A percentile compares a stretch with the other conserved stretches of the same genome.
Conservation (phyloP, 805 yeast genomes). For the Candida coleopterorum region DNA sequence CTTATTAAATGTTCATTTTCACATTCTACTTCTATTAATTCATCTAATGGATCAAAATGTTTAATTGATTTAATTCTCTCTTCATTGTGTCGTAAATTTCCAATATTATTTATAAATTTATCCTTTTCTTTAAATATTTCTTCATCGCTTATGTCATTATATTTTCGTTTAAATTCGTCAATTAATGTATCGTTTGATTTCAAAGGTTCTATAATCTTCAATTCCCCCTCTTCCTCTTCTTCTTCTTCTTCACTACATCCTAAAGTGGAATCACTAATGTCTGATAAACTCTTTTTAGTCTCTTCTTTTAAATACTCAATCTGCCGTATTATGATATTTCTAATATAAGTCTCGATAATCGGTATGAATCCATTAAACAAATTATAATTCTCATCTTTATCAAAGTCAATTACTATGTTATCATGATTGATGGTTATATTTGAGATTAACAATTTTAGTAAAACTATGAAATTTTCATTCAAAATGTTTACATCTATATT, state of each 20-base stretch:
- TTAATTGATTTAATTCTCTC: not conserved
- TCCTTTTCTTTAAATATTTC: not conserved
- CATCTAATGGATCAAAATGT: slow-evolving; percentile 2
- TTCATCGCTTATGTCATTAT: slow-evolving; percentile 7
- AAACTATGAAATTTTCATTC: slow-evolving; percentile 32
- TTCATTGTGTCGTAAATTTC: slow-evolving; percentile 30
- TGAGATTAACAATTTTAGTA: slow-evolving; percentile 19
- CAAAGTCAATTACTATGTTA: slow-evolving; percentile 19
- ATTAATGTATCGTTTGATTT: slow-evolving; percentile 23
- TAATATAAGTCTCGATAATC: slow-evolving; percentile 25
- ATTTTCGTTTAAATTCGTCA: slow-evolving; percentile 5
- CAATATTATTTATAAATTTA: slow-evolving; percentile 19
- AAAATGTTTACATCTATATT: slow-evolving; percentile 6
- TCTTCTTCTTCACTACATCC: slow-evolving; percentile 6
- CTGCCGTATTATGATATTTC: slow-evolving; percentile 4
- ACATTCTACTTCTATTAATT: slow-evolving; percentile 7
- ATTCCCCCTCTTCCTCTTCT: slow-evolving; percentile 9
- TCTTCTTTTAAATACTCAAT: slow-evolving; percentile 11
- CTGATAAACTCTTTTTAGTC: not conserved
- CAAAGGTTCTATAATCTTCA: slow-evolving; percentile 14
- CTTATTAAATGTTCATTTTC: slow-evolving; percentile 5
- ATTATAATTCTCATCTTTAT: slow-evolving; percentile 27
- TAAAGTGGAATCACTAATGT: slow-evolving; percentile 7
- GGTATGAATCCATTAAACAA: slow-evolving; percentile 15
- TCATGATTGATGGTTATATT: slow-evolving; percentile 18